Base-by-base conservation (phyloP, 139 green algal species). In the Parachlorella kessleri region DNA sequence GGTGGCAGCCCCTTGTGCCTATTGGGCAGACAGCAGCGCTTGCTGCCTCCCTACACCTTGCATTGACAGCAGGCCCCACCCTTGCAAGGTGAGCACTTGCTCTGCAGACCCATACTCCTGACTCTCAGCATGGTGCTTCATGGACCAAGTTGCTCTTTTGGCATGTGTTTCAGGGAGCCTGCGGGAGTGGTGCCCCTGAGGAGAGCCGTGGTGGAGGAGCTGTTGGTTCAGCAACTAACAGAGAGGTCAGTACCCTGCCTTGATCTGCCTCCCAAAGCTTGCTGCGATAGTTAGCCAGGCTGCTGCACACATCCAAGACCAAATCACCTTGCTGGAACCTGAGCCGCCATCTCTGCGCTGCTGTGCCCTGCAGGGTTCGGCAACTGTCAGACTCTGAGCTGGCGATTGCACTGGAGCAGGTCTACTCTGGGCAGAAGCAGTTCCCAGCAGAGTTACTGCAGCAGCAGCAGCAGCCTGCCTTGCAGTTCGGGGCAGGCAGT, bases 331-430 rank as follows among this genome's bases (percentile, higher is more conserved):
- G 14, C 48, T 18, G 14, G 48, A 28, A 59, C 21, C 21, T 14
- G 14, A 18, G 48, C 21, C 14, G 48, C 21, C 48, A 59, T 59
- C 48, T 18, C 48, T 59, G 48, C 14, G 21, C 53, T 38, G 0
- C 26, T 28, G 1, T 55, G 23, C 24, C 40, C 9, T 77, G 72
- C 72, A 78, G 72, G 66, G n/a, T 81, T 40, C 75, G 69, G 35
- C 23, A 36, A 24, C 26, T 81, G 26, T 75, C 66, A 14, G 75
- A 81, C 48, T 14, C 32, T 24, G 55, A 81, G 75, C 75, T 81
- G 48, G 75, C 75, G 10, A 66, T 75, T 65, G 39, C 72, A 24
- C 66, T 81, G 66, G 75, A 81, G 42, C 75, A 75, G 66, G 32
- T 81, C 23, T 42, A 75, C 42, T 33, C 40, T n/a, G 66, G 55